Evolutionary conservation across 179 eudicot genomes (phyloP).

Genomic region (Carnegiea gigantea): DNA sequence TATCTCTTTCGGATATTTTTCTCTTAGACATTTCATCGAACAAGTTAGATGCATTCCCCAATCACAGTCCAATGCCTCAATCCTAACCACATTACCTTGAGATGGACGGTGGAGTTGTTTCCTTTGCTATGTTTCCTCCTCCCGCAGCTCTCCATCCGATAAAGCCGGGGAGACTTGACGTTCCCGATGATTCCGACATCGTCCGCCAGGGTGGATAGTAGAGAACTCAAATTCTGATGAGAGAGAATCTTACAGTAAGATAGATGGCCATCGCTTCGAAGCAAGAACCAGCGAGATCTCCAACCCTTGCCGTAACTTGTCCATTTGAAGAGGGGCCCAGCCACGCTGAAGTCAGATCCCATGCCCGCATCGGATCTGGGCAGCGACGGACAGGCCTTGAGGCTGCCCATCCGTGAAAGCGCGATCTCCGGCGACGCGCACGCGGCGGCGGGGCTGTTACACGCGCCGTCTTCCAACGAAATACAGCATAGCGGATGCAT

Average conservation of each 20-base stretch:
- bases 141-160: conserved; percentile 36
- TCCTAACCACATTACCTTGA: conserved; percentile 46
- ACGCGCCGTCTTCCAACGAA: conserved; percentile 42
- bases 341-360: conserved; percentile 46
- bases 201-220: conserved; percentile 25
- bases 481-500: conserved; percentile 87
- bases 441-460: conserved; percentile 25
- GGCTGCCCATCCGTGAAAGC: conserved; percentile 38
- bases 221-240: conserved; percentile 35
- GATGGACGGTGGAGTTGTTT: conserved; percentile 51
- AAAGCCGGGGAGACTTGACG: conserved; percentile 29
- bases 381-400: conserved; percentile 15
- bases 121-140: conserved; percentile 31
- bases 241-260: conserved; percentile 62
- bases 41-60: neutral
- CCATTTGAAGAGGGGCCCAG: conserved; percentile 79
- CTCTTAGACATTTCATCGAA: conserved; percentile 4
- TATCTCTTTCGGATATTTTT: neutral
- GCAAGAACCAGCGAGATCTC: conserved; percentile 85
- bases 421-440: conserved; percentile 46
- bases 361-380: conserved; percentile 42
- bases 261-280: conserved; percentile 56
- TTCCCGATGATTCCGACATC: conserved; percentile 67
- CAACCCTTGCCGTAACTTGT: conserved; percentile 88
- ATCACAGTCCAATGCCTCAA: neutral